phyloP scores from a whole-genome alignment of 2,329 filamentous ascomycete species.

The Mariannaea sp. region DNA sequence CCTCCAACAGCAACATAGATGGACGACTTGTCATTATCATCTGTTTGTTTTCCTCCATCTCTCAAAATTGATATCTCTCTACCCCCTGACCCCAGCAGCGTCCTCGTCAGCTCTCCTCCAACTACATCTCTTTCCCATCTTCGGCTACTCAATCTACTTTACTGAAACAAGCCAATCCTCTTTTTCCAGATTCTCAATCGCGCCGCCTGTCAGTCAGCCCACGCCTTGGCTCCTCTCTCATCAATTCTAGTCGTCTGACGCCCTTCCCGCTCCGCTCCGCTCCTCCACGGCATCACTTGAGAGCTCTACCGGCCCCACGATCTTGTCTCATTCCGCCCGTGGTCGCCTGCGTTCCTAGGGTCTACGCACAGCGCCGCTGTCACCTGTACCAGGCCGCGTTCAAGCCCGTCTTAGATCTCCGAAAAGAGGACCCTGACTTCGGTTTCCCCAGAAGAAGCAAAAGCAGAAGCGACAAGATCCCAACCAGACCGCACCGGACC shows the following conservation, averaged over 20 bases:
- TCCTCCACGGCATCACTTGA: slow-evolving; percentile 11
- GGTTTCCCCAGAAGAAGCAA: slow-evolving; percentile 2
- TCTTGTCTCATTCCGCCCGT: slow-evolving; percentile 17
- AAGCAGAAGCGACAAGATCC: too few relatives aligned
- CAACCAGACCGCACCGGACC: too few relatives aligned
- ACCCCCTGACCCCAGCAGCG: too few relatives aligned
- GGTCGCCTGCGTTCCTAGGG: slow-evolving; percentile 21
- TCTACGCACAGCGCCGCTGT: slow-evolving; percentile 1
- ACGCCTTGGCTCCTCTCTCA: slow-evolving; percentile 18
- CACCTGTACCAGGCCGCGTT: slow-evolving; percentile 12
- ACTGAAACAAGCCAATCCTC: too few relatives aligned
- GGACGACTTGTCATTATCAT: slow-evolving; percentile 12
- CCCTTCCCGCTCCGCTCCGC: slow-evolving; percentile 18
- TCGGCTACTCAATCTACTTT: slow-evolving; percentile 17
- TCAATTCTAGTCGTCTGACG: slow-evolving; percentile 27
- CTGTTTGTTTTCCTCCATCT: background rate
- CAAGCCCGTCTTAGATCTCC: slow-evolving; percentile 8
- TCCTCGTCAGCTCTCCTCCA: background rate
- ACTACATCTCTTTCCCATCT: slow-evolving; percentile 6
- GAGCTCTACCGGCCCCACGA: slow-evolving; percentile 19
- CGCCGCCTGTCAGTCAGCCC: slow-evolving; percentile 30
- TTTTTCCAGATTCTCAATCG: too few relatives aligned
- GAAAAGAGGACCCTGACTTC: slow-evolving; percentile 2
- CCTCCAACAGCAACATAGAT: too few relatives aligned
- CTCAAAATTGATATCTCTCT: too few relatives aligned